phyloP scores from a whole-genome alignment of 2,329 filamentous ascomycete genomes.

The Aspergillus eucalypticola region DNA sequence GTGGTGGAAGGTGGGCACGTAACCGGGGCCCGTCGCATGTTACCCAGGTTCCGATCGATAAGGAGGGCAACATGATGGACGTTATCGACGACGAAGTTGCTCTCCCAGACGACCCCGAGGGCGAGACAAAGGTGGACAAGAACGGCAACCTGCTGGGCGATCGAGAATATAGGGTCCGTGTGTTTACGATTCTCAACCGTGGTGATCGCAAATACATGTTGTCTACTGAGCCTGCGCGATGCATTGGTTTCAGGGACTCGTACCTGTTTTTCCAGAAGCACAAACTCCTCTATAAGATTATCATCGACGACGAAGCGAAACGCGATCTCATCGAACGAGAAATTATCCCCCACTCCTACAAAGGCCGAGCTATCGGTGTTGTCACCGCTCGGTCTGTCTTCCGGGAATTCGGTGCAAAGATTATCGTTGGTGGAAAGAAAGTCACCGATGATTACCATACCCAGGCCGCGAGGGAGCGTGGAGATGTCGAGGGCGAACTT shows the following conservation, averaged over 20 bases:
- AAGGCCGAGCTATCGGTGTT: constrained; percentile 93
- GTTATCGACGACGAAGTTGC: constrained; percentile 91
- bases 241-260: constrained; percentile 94
- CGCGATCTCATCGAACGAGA: constrained; percentile 92
- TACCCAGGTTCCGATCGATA: constrained; percentile 83
- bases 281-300: constrained; percentile 93
- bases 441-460: constrained; percentile 90
- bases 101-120: constrained; percentile 81
- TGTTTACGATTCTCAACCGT: constrained; percentile 84
- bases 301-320: constrained; percentile 97
- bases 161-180: constrained; percentile 91
- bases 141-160: constrained; percentile 77
- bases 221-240: constrained; percentile 94
- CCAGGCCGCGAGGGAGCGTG: constrained; percentile 70
- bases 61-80: constrained; percentile 87
- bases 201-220: constrained; percentile 93
- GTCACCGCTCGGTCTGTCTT: constrained; percentile 96
- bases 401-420: constrained; percentile 90
- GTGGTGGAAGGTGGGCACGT: constrained; percentile 70
- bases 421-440: constrained; percentile 85
- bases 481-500: constrained; percentile 81
- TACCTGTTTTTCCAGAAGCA: constrained; percentile 99
- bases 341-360: constrained; percentile 97
- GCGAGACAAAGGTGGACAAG: constrained; percentile 92
- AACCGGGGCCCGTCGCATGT: constrained; percentile 72